Percentiles rank a stretch among this genome's conserved stretches.
Conservation (phyloP, 2,329 filamentous ascomycete species). For the Xylaria sp. region DNA sequence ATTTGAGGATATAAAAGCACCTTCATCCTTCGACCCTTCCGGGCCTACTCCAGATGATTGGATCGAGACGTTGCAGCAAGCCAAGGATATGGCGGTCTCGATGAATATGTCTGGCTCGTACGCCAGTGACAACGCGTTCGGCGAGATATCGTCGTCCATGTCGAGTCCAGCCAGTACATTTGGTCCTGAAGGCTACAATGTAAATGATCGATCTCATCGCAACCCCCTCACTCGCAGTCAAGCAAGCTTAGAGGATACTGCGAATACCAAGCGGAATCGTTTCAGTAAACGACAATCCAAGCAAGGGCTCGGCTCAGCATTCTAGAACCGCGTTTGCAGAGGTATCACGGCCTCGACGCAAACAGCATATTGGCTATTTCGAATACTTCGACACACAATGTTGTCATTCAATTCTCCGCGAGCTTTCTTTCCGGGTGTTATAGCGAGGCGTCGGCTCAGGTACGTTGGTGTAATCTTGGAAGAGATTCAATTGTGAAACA, state of each 20-base stretch:
- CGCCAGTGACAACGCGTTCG: slow-evolving; percentile 73
- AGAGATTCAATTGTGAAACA: slow-evolving; percentile 44
- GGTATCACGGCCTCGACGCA: slow-evolving; percentile 33
- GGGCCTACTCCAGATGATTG: slow-evolving; percentile 83
- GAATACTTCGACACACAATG: slow-evolving; percentile 31
- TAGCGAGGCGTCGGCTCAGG: slow-evolving; percentile 51
- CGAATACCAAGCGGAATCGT: slow-evolving; percentile 65
- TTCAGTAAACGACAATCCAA: slow-evolving; percentile 96
- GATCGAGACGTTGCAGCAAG: slow-evolving; percentile 88
- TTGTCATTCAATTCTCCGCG: slow-evolving; percentile 40
- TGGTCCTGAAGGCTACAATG: slow-evolving; percentile 62
- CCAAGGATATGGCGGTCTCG: slow-evolving; percentile 83
- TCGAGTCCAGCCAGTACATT: slow-evolving; percentile 83
- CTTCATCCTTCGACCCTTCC: slow-evolving; percentile 65
- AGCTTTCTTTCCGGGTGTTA: slow-evolving; percentile 48
- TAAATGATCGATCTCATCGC: slow-evolving; percentile 64
- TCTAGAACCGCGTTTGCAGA: slow-evolving; percentile 60
- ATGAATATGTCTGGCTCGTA: slow-evolving; percentile 76
- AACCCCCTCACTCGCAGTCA: slow-evolving; percentile 71
- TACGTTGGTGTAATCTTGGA: slow-evolving; percentile 47
- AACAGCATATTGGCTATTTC: slow-evolving; percentile 30
- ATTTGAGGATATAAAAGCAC: slow-evolving; percentile 91
- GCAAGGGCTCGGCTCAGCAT: slow-evolving; percentile 90
- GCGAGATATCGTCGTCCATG: slow-evolving; percentile 75
- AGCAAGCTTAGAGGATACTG: slow-evolving; percentile 63